Percentiles rank a stretch among this genome's conserved stretches.
Evolutionary conservation across 495 filamentous ascomycete species (phyloP).

Genomic region (Neohortaea acidophila): DNA sequence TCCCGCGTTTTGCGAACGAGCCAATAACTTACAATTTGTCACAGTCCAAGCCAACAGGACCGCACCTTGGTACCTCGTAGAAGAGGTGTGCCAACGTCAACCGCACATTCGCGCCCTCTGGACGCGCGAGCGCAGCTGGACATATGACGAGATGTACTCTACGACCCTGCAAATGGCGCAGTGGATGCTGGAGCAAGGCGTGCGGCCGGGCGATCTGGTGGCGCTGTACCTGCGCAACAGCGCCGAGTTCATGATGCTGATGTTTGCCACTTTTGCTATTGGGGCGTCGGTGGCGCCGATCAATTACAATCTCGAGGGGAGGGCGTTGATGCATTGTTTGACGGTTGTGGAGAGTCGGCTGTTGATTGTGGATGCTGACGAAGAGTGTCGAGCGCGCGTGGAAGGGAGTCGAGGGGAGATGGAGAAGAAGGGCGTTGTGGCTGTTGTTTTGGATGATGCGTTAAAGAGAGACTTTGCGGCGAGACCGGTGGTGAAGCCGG

Average conservation of each 20-base stretch:
- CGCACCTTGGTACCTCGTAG: slow-evolving; percentile 53
- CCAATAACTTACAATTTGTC: neutral
- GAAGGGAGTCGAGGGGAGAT: slow-evolving; percentile 36
- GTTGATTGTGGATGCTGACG: slow-evolving; percentile 51
- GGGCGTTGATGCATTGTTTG: slow-evolving; percentile 56
- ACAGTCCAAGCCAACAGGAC: slow-evolving; percentile 34
- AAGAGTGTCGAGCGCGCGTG: slow-evolving; percentile 37
- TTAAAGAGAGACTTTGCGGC: slow-evolving; percentile 35
- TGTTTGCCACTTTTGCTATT: slow-evolving; percentile 46
- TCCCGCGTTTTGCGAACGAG: neutral
- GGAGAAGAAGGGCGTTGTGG: slow-evolving; percentile 35
- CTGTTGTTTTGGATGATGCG: slow-evolving; percentile 35
- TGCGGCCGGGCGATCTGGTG: slow-evolving; percentile 51
- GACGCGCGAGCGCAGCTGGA: slow-evolving; percentile 36
- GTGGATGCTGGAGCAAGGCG: slow-evolving; percentile 45
- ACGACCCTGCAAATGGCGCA: slow-evolving; percentile 46
- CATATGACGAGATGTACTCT: slow-evolving; percentile 41
- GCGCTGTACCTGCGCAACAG: slow-evolving; percentile 55
- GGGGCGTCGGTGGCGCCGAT: slow-evolving; percentile 55
- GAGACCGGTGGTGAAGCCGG: slow-evolving; percentile 34
- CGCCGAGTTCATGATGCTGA: slow-evolving; percentile 50
- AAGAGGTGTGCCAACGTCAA: slow-evolving; percentile 33
- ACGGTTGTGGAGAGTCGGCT: slow-evolving; percentile 42
- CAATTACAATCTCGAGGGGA: slow-evolving; percentile 54
- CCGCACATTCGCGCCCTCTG: slow-evolving; percentile 43